Base-by-base conservation (phyloP, 306 rosid species). In the Dalbergia cultrata region DNA sequence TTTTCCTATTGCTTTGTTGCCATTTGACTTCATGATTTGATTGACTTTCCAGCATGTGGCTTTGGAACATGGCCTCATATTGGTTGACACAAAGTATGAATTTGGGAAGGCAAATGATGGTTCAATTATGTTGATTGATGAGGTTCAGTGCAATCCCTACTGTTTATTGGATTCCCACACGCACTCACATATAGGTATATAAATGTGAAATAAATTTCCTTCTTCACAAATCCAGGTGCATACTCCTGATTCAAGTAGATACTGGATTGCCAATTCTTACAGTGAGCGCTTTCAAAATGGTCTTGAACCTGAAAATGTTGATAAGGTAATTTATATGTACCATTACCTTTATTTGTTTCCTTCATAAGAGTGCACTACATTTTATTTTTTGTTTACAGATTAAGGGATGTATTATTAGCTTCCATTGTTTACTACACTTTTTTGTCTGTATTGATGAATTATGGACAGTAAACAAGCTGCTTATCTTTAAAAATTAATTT, bases 181-280 rank as follows among this genome's bases (percentile, higher is more conserved):
- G 67, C 83, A 12, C 73, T 39, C 52, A 26, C 50, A 68, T 56
- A 50, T 3, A 72, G 74, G 53, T 74, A 67, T 61, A 47, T 61
- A 13, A 7, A 74, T 58, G 16, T 60, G 16, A 64, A 85, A 84
- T 67, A 7, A 66, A 13, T 9, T 68, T 64, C 34, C 17, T 54
- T 49, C 44, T 67, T 80, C 70, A 74, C 69, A 21, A 80, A 72
- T 77, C 21, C 74, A 95, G 99, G 96, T 95, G 67, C 99, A 95
- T 82, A 95, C 99, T 39, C 99, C 99, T 14, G 99, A 95, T 88
- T 93, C 98, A 61, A 95, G 99, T 78, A 93, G 98, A 87, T 93
- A 95, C 85, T 95, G 99, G 99, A 91, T 95, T 81, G 93, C 98
- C 57, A 79, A 81, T 84, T 91, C 98, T 70, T 95, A 91, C 66